phyloP scores from a whole-genome alignment of 192 early-diverging fungal species.

The Podila clonocystis region DNA sequence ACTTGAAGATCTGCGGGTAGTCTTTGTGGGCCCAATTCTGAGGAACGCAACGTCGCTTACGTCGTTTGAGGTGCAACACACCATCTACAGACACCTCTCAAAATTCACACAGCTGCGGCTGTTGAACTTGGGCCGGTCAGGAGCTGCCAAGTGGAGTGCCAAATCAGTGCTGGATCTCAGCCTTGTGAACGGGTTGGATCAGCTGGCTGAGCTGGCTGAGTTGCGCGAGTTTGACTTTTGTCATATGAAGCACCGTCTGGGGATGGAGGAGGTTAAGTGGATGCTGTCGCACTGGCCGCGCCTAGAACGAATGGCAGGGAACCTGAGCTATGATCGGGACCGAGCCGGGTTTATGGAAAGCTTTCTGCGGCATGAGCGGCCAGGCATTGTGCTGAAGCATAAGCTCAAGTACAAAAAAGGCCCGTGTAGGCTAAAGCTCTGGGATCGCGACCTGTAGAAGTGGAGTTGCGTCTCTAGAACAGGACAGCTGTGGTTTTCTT shows the following conservation, averaged over 20 bases:
- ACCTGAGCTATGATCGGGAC: conserved; percentile 5
- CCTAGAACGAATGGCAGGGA: conserved; percentile 19
- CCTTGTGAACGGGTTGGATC: conserved; percentile 14
- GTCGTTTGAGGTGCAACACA: conserved; percentile 4
- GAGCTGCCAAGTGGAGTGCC: neutral
- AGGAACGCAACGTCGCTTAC: neutral
- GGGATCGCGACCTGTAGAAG: no score
- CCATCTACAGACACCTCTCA: conserved; percentile 13
- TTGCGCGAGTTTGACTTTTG: conserved; percentile 41
- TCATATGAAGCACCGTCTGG: conserved; percentile 27
- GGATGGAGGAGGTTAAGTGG: conserved; percentile 37
- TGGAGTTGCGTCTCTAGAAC: no score
- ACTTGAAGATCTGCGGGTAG: conserved; percentile 29
- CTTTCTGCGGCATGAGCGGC: conserved; percentile 24
- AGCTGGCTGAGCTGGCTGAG: conserved; percentile 11
- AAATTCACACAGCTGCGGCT: conserved; percentile 14
- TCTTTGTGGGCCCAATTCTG: conserved; percentile 14
- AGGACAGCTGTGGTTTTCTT: no score
- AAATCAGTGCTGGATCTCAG: conserved; percentile 31
- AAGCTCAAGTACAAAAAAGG: conserved; percentile 7
- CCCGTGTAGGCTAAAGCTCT: no score
- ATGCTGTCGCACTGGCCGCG: conserved; percentile 38
- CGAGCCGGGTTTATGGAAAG: conserved; percentile 22
- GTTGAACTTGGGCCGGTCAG: conserved; percentile 22
- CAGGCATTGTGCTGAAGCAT: conserved; percentile 10